These are phyloP conservation scores for Schwanniomyces pseudopolymorphus DNA, from an alignment of 805 yeast species.

Conservation along the genomic window DNA sequence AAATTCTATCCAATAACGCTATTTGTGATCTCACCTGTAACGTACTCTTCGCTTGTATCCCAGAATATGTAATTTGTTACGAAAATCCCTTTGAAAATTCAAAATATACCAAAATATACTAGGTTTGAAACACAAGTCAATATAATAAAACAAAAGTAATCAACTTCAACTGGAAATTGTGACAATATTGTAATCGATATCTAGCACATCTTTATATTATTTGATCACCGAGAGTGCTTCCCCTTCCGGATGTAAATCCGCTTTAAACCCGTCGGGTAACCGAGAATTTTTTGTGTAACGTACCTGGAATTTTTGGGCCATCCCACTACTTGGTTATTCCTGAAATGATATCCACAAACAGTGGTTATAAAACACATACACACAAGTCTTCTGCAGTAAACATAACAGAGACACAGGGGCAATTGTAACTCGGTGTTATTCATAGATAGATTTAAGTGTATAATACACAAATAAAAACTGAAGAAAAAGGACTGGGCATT, in stretches of 20 bases:
- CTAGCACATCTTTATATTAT: not conserved
- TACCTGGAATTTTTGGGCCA: not conserved
- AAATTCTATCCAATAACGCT: not conserved
- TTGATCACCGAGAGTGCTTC: not conserved
- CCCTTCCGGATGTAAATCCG: not conserved
- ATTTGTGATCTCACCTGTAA: not conserved
- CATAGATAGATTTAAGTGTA: not conserved
- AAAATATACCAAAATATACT: not conserved
- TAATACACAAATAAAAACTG: not conserved
- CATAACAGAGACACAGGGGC: not conserved
- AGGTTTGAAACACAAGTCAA: not conserved
- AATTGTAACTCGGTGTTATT: not conserved
- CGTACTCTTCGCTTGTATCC: not conserved
- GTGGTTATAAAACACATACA: not conserved
- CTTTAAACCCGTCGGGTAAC: not conserved
- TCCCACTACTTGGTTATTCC: not conserved
- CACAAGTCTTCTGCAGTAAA: not conserved
- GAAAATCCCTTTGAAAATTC: no score
- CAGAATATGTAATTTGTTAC: not conserved
- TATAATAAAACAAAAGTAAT: no score
- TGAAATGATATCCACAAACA: slow-evolving; percentile 1
- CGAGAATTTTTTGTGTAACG: not conserved
- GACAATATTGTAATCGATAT: not conserved
- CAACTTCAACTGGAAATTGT: not conserved
- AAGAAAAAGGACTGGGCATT: not conserved